These are phyloP conservation scores for Moesziomyces parantarcticus DNA, from an alignment of 1,284 basidiomycete species.

Conservation along the genomic window DNA sequence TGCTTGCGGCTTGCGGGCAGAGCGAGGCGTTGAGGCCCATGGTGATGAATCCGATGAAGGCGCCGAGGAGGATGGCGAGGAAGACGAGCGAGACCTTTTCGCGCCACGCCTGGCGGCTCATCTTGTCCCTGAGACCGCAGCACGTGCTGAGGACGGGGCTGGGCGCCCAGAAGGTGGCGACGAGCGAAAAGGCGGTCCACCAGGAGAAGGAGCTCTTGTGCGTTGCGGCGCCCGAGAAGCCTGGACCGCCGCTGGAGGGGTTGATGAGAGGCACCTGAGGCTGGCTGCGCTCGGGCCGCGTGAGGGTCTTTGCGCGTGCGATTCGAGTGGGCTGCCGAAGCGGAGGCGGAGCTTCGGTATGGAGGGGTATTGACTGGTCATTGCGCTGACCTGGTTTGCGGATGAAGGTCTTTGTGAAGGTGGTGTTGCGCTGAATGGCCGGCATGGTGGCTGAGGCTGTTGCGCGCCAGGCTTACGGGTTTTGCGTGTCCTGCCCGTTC, in stretches of 20 bases:
- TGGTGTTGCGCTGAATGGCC: slow-evolving; percentile 40
- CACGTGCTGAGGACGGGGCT: slow-evolving; percentile 67
- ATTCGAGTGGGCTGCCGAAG: slow-evolving; percentile 62
- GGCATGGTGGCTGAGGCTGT: slow-evolving; percentile 21
- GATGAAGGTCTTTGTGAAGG: slow-evolving; percentile 63
- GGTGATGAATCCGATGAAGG: slow-evolving; percentile 86
- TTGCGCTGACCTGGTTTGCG: slow-evolving; percentile 52
- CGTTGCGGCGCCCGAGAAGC: slow-evolving; percentile 27
- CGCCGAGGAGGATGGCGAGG: slow-evolving; percentile 74
- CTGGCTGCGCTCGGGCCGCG: slow-evolving; percentile 77
- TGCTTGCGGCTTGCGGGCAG: slow-evolving; percentile 75
- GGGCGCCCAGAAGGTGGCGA: slow-evolving; percentile 65
- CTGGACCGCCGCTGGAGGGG: slow-evolving; percentile 70
- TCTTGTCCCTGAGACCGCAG: slow-evolving; percentile 51
- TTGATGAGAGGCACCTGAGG: slow-evolving; percentile 77
- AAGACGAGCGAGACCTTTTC: slow-evolving; percentile 65
- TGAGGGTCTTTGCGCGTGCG: slow-evolving; percentile 74
- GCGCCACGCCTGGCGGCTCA: slow-evolving; percentile 65
- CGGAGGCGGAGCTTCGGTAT: slow-evolving; percentile 61
- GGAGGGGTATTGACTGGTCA: slow-evolving; percentile 60
- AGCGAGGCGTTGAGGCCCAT: slow-evolving; percentile 93
- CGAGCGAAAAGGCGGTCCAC: slow-evolving; percentile 55
- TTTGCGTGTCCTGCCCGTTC: slow-evolving; percentile 2
- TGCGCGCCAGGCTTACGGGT: background rate
- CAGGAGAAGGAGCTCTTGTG: slow-evolving; percentile 23